These are phyloP conservation scores for Leccinum incarnatum DNA, from an alignment of 768 basidiomycete genomes.

Conservation along the genomic window DNA sequence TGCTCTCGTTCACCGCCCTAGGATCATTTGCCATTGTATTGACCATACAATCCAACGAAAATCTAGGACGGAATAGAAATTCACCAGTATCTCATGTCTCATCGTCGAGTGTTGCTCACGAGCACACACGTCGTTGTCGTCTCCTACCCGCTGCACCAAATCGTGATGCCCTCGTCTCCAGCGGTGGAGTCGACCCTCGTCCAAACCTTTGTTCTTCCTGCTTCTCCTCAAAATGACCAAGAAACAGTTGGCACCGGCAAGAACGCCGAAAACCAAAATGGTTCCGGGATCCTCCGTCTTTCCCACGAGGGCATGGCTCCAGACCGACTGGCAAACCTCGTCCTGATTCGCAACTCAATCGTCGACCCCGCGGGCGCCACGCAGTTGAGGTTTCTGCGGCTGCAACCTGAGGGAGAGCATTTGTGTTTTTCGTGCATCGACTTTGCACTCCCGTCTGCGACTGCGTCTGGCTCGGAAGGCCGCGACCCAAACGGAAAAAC, in stretches of 20 bases:
- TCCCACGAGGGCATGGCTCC: constrained; percentile 1
- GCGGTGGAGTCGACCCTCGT: neutral
- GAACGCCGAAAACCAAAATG: neutral
- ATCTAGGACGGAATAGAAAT: neutral
- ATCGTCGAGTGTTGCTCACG: neutral
- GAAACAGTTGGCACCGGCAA: neutral
- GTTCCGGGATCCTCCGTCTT: constrained; percentile 1
- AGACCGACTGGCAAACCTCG: neutral
- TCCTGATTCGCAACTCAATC: constrained; percentile 7
- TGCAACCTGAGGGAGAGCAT: neutral
- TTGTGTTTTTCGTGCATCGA: constrained; percentile 2
- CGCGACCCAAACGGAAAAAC: neutral
- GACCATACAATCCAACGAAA: neutral
- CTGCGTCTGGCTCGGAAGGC: neutral
- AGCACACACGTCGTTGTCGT: constrained; percentile 5
- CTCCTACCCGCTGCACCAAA: neutral
- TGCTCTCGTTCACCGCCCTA: neutral
- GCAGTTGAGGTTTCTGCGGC: neutral
- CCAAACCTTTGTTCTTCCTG: constrained; percentile 1
- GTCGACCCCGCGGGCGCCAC: neutral
- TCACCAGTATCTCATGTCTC: neutral
- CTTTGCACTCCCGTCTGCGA: neutral
- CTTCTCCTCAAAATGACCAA: neutral
- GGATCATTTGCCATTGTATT: neutral
- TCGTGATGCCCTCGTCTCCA: neutral